Base-by-base conservation (phyloP, 2,329 filamentous ascomycete species). In the Colletotrichum coccodes region DNA sequence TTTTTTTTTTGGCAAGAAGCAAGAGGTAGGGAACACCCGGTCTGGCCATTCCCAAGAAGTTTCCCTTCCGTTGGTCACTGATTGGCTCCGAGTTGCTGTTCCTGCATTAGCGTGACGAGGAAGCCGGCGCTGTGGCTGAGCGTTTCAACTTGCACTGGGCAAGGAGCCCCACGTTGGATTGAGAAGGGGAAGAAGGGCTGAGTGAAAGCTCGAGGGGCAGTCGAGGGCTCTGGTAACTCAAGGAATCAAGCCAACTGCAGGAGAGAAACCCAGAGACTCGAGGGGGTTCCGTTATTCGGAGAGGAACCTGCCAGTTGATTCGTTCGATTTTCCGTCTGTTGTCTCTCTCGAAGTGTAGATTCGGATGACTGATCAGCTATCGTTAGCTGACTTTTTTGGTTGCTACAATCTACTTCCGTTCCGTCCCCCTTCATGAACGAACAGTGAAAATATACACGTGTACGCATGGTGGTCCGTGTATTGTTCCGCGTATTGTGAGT, bases 61-160 rank as follows among this genome's bases (percentile, higher is more conserved):
- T 68, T 59, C 49, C 57, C 18, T 52, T 58, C 50, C 63, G 42
- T 23, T 32, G 2, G 4, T 21, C 23, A 32, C 28, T 54, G 21
- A 70, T 70, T 70, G 67, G 67, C 40, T 54, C 42, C 23, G 23
- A 42, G n/a, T 12, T 30, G 18, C 11, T 14, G 70, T 71, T 64
- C 70, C 70, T 71, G 70, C 68, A 71, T 52, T 71, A 68, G 70
- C 56, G 68, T 49, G 38, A 47, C 38, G 38, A 21, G 44, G 32
- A 32, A 38, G 26, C 57, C 30, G 38, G 67, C 50, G 62, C 62
- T 32, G 70, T 71, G 68, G 70, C 70, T 70, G 63, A 70, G 70
- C 60, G 68, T 71, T 70, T 71, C 70, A 70, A 71, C 70, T 64
- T 70, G 49, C 46, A 34, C 34, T 50, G 47, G 47, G 53, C 26